Conservation (phyloP, 805 yeast species). For the Maudiozyma turicensis region DNA sequence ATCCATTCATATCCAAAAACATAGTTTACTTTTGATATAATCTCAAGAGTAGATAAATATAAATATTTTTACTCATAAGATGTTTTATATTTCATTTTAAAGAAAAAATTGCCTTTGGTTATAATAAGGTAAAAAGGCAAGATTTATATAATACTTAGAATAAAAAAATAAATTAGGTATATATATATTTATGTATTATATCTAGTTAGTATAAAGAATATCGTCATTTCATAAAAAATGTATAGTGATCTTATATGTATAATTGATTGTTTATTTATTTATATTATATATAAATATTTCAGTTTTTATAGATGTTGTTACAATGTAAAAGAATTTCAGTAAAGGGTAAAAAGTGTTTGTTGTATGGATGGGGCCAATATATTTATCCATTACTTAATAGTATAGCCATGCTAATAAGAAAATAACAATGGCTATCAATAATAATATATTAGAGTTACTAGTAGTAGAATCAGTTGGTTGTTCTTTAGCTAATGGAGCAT, state of each 20-base stretch:
- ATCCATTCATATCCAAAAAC: not conserved
- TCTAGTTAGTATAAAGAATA: not conserved
- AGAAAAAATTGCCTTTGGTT: no score
- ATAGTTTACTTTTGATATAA: no score
- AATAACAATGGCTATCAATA: slow-evolving; percentile 45
- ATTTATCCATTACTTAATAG: slow-evolving; percentile 30
- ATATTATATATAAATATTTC: not conserved
- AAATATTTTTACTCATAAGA: no score
- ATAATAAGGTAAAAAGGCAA: not conserved
- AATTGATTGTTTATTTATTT: not conserved
- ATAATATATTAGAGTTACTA: slow-evolving; percentile 43
- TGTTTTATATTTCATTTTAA: no score
- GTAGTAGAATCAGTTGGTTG: slow-evolving; percentile 24
- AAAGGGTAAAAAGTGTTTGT: no score
- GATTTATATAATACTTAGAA: not conserved
- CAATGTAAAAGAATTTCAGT: no score
- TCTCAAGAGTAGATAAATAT: no score
- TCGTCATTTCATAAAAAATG: not conserved
- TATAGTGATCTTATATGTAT: not conserved
- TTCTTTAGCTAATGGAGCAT: slow-evolving; percentile 4
- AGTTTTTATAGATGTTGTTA: not conserved
- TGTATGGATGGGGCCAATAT: no score
- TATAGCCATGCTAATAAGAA: slow-evolving; percentile 63
- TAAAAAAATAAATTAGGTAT: no score
- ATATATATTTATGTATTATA: no score